phyloP scores from a whole-genome alignment of 2,329 filamentous ascomycete species.

The Trichophyton equinum region DNA sequence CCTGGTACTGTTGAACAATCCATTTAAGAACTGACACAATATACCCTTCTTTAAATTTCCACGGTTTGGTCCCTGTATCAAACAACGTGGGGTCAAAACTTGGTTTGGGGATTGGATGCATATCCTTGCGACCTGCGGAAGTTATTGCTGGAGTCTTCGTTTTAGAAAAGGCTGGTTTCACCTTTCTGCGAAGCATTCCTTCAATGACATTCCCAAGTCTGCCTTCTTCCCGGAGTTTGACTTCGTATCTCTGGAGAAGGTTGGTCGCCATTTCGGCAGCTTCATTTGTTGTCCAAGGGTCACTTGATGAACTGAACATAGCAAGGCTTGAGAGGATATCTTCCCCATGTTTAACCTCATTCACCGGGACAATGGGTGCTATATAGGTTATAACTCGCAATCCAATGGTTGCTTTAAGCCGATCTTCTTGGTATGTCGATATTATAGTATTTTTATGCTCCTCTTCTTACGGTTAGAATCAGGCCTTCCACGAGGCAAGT shows the following conservation, averaged over 20 bases:
- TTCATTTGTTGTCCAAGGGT: constrained; percentile 26
- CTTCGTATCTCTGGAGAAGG: constrained; percentile 14
- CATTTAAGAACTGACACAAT: constrained; percentile 25
- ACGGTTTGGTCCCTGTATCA: constrained; percentile 28
- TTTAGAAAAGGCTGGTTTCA: constrained; percentile 33
- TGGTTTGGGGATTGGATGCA: constrained; percentile 27
- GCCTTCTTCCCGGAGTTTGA: constrained; percentile 1
- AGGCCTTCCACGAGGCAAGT: not conserved
- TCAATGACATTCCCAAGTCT: constrained; percentile 17
- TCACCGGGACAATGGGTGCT: constrained; percentile 13
- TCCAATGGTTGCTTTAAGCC: constrained; percentile 21
- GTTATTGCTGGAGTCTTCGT: constrained; percentile 33
- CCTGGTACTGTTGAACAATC: constrained; percentile 27
- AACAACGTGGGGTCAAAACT: constrained; percentile 26
- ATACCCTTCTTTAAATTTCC: constrained; percentile 28
- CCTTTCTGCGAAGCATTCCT: constrained; percentile 20
- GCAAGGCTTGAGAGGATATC: constrained; percentile 23
- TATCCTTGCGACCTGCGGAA: constrained; percentile 32
- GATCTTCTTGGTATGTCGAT: constrained; percentile 16
- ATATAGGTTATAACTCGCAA: constrained; percentile 20
- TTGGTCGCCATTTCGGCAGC: constrained; percentile 13
- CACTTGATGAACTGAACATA: constrained; percentile 21
- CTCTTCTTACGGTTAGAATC: not conserved
- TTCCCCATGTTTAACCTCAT: constrained; percentile 14
- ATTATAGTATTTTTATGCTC: constrained; percentile 5